Evolutionary conservation across 306 rosid genomes (phyloP).

Genomic region (Astragalus glycyphyllos): DNA sequence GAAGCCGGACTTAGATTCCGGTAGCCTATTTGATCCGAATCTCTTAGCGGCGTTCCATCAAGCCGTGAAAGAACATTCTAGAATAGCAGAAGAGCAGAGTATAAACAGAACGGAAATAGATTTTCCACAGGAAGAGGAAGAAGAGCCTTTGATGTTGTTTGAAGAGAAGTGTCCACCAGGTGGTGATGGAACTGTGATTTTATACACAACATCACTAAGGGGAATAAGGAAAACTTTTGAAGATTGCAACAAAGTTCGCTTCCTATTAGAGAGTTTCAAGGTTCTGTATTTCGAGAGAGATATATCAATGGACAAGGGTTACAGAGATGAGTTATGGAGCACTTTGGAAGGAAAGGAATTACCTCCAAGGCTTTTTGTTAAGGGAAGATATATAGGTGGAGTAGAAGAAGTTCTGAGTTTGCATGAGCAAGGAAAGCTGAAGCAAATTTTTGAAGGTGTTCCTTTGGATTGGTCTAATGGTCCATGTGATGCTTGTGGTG

Average conservation of each 20-base stretch:
- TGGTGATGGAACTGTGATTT: slow-evolving; percentile 60
- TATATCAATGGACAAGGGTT: slow-evolving; percentile 80
- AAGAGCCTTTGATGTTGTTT: slow-evolving; percentile 52
- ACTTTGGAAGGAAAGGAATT: slow-evolving; percentile 52
- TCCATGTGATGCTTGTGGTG: slow-evolving; percentile 81
- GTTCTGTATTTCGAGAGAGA: slow-evolving; percentile 75
- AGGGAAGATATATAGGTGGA: slow-evolving; percentile 83
- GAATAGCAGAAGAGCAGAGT: slow-evolving; percentile 55
- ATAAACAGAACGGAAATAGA: slow-evolving; percentile 41
- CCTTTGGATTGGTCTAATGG: slow-evolving; percentile 54
- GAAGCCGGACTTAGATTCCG: slow-evolving; percentile 73
- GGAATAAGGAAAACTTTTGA: slow-evolving; percentile 89
- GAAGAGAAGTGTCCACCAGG: slow-evolving; percentile 80
- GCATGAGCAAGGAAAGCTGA: slow-evolving; percentile 80
- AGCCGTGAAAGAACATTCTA: slow-evolving; percentile 61
- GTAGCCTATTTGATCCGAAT: slow-evolving; percentile 83
- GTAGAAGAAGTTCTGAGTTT: slow-evolving; percentile 71
- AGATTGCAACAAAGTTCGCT: slow-evolving; percentile 75
- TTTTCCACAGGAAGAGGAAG: slow-evolving; percentile 20
- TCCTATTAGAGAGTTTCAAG: slow-evolving; percentile 74
- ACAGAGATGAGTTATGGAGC: slow-evolving; percentile 70
- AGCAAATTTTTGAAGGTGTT: slow-evolving; percentile 60
- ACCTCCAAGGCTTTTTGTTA: slow-evolving; percentile 86
- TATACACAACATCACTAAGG: slow-evolving; percentile 80
- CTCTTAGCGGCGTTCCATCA: slow-evolving; percentile 68